phyloP scores from a whole-genome alignment of 2,329 filamentous ascomycete species.

The Trichoderma sp. region DNA sequence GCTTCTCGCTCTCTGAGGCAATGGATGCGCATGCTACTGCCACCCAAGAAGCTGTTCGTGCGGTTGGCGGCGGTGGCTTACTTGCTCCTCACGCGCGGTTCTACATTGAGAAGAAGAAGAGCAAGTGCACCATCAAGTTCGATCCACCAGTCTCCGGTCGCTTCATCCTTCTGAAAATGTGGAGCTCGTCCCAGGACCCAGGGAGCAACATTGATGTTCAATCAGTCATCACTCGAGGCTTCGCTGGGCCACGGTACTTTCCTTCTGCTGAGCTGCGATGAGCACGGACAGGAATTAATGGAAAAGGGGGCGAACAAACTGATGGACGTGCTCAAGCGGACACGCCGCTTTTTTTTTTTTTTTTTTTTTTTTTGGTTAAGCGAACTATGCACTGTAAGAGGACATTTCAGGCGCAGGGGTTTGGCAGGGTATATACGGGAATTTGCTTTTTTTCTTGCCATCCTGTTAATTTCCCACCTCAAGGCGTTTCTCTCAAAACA shows the following conservation, averaged over 20 bases:
- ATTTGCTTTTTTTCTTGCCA: neutral
- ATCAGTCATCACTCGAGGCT: slow-evolving; percentile 78
- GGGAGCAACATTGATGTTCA: slow-evolving; percentile 82
- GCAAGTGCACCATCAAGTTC: slow-evolving; percentile 83
- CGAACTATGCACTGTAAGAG: slow-evolving; percentile 1
- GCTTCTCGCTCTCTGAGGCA: slow-evolving; percentile 34
- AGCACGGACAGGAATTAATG: slow-evolving; percentile 4
- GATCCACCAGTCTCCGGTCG: slow-evolving; percentile 77
- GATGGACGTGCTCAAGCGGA: neutral
- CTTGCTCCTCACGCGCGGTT: slow-evolving; percentile 77
- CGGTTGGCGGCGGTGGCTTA: slow-evolving; percentile 58
- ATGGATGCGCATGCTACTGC: slow-evolving; percentile 51
- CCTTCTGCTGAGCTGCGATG: slow-evolving; percentile 64
- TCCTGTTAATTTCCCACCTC: neutral
- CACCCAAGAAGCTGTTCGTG: slow-evolving; percentile 56
- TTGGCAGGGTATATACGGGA: slow-evolving; percentile 12
- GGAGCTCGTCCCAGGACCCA: slow-evolving; percentile 69
- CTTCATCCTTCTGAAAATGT: slow-evolving; percentile 86
- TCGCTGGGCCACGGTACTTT: slow-evolving; percentile 81
- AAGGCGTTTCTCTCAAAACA: neutral
- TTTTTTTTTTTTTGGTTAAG: slow-evolving; percentile 1
- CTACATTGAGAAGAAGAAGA: slow-evolving; percentile 77
- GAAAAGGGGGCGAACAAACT: neutral
- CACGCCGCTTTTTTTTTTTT: neutral
- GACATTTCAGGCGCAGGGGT: neutral